These are phyloP conservation scores for Bryoerythrophyllum caledonicum DNA, from an alignment of 225 moss, liverwort and hornwort genomes.

Conservation along the genomic window DNA sequence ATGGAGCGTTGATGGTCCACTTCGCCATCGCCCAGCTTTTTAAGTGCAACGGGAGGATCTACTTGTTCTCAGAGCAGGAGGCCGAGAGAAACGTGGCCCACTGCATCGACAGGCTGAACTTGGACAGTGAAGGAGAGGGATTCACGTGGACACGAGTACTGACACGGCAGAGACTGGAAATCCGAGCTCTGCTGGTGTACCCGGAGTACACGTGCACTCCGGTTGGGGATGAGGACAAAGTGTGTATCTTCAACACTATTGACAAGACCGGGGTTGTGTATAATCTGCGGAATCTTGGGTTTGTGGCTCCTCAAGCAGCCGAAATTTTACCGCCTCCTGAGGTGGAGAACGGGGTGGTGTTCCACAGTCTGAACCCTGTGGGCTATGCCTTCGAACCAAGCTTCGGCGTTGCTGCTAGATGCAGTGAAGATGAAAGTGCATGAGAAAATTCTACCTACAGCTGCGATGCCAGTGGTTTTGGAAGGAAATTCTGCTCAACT, in stretches of 20 bases:
- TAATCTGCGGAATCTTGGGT: neutral
- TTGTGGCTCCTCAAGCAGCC: neutral
- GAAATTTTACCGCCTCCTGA: neutral
- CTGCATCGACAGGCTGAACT: constrained; percentile 28
- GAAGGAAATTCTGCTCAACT: no score
- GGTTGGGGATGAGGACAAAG: neutral
- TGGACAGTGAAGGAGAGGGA: neutral
- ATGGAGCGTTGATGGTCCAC: no score
- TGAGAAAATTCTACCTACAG: no score
- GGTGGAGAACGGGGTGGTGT: neutral
- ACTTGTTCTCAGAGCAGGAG: constrained; percentile 41
- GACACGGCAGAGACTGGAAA: constrained; percentile 1
- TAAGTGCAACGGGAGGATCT: constrained; percentile 1
- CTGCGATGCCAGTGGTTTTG: no score
- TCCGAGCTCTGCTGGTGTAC: constrained; percentile 29
- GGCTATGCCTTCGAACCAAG: constrained; percentile 33
- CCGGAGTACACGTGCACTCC: constrained; percentile 38
- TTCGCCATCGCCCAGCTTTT: constrained; percentile 30
- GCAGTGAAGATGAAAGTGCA: no score
- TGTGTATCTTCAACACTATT: constrained; percentile 36
- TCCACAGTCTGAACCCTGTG: constrained; percentile 32
- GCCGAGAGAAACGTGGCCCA: neutral
- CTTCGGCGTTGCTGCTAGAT: constrained; percentile 11
- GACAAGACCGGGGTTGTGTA: constrained; percentile 25
- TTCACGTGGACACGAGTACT: constrained; percentile 14